Base-by-base conservation (phyloP, 257 asterid species). In the Agastache rugosa region DNA sequence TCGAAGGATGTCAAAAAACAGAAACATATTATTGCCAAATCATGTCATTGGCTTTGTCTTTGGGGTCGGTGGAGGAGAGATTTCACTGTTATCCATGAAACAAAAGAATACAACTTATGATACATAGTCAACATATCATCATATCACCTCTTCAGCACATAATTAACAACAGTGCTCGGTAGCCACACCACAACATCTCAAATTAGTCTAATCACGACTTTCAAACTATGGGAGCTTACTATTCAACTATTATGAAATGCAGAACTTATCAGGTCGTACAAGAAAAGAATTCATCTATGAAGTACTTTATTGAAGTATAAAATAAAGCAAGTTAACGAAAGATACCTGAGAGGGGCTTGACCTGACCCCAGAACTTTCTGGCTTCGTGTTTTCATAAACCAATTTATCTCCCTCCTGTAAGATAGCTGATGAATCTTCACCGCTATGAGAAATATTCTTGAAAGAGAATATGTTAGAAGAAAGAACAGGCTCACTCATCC, bases 381-480 rank as follows among this genome's bases (percentile, higher is more conserved):
- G 79, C 61, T 66, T 79, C 34, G 75, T 70, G 63, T 58, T 81
- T 47, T 79, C 87, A 71, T 5, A 83, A 15, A 68, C 69, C 64
- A 63, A 27, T 53, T 27, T 77, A 79, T 75, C 78, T 69, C 76
- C 87, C 50, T 82, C 93, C 48, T 47, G 84, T 41, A 71, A 34
- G 44, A 76, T 63, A 76, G 76, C 82, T 69, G 91, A 61, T 54
- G 83, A 73, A 73, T 78, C 87, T 77, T 79, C 89, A 78, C 78
- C 73, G 73, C 81, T 68, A 63, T 82, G 75, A 35, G 93, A 85
- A 55, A 93, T 81, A 78, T 87, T 86, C 85, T 81, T 93, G 77
- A 93, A 93, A 12, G 98, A 93, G 87, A 91, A 91, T 81, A 91
- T 90, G 73, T 93, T 87, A 4, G 98, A 89, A 76, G 96, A 93